Evolutionary conservation across 352 stramenopile species (phyloP), one percentile per base, ranked within the genome.

Genomic region (Peronospora destructor): DNA sequence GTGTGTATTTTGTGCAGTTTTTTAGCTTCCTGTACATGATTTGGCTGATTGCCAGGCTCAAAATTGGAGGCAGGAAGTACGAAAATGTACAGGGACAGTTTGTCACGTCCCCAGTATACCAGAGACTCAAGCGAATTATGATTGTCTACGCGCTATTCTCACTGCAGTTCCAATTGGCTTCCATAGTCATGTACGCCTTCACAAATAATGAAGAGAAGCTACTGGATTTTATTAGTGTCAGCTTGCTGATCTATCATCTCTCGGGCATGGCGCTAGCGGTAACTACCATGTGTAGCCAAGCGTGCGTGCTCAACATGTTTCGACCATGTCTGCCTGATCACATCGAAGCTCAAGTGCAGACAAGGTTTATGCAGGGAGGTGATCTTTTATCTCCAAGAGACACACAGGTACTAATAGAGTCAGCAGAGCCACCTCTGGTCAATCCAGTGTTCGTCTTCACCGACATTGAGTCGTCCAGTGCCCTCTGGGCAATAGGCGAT

Each of bases 401-500:
- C 33, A 69, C 63, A 17, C 63, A 68, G 37, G 51, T 71, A 0
- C 50, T 69, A 5, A 64, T 73, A 46, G 66, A 68, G 29, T 70
- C 61, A 21, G 61, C 61, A 7, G 68, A 77, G 40, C 62, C 68
- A 4, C 68, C 68, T 5, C 39, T 68, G 1, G 66, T 73, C 11
- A 76, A 76, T 36, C 71, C 71, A 16, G 71, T 83, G n/a, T 85
- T 85, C 46, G 71, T 85, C 2, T 81, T 80, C 48, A 85, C 73
- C 0, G 73, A 85, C 47, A 84, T 85, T 14, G 71, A 85, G 45
- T 80, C 70, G 3, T 85, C 74, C 34, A 85, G 69, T 38, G 67
- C 66, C 1, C 41, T 85, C 0, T 85, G 74, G 74, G 65, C 45
- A 7, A 65, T 73, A 10, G 67, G 61, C 16, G 61, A 78, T 25